A percentile compares a stretch with the other conserved stretches of the same genome.
Conservation (phyloP, 345 rosid genomes). For the sweet orange (Citrus sinensis) region DNA sequence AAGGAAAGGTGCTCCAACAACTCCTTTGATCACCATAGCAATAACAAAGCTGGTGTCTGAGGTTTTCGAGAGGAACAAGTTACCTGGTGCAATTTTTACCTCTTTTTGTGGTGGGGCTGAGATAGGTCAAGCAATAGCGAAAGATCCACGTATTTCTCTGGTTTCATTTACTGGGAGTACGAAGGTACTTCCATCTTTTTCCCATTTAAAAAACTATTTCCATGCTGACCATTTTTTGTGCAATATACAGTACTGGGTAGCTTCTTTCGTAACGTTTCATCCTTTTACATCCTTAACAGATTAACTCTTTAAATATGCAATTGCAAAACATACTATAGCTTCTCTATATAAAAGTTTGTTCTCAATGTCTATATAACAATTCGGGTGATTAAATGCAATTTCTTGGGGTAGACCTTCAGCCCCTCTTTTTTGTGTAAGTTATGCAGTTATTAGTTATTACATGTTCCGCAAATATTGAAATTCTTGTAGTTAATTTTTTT, state of each 20-base stretch:
- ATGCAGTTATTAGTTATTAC: neutral
- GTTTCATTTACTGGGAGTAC: constrained; percentile 97
- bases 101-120: constrained; percentile 94
- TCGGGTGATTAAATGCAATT: neutral
- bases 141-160: constrained; percentile 73
- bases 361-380: neutral
- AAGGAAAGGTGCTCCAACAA: constrained; percentile 99
- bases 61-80: constrained; percentile 82
- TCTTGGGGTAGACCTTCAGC: neutral
- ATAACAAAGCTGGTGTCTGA: constrained; percentile 79
- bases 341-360: neutral
- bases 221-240: neutral
- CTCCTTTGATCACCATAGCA: constrained; percentile 92
- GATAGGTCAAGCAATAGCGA: constrained; percentile 88
- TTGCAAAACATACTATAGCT: neutral
- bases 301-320: neutral
- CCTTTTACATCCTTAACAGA: neutral
- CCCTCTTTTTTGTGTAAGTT: neutral
- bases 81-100: constrained; percentile 92
- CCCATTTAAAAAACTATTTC: neutral
- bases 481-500: neutral
- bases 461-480: neutral
- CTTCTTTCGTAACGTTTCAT: neutral
- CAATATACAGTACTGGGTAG: neutral
- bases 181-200: constrained; percentile 43